These are phyloP conservation scores for Saccharomyces hybrid DNA, from an alignment of 1,139 yeast genomes.

Conservation along the genomic window DNA sequence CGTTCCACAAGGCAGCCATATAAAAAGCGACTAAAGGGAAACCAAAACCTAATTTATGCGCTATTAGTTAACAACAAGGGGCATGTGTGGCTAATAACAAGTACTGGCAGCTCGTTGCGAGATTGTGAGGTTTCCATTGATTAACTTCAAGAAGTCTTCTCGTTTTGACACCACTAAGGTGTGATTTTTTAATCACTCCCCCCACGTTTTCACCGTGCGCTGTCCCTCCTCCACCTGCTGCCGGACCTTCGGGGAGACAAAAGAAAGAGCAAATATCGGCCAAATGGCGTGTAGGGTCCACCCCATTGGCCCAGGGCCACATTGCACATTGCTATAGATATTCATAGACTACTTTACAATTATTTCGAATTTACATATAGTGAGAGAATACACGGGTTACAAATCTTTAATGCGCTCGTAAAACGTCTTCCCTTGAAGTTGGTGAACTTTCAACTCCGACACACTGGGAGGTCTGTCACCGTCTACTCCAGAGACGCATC, in stretches of 20 bases:
- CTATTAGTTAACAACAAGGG: neutral
- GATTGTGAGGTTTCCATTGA: neutral
- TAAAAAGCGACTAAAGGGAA: neutral
- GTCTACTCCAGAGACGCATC: slow-evolving; percentile 60
- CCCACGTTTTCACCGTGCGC: neutral
- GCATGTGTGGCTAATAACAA: neutral
- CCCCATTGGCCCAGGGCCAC: neutral
- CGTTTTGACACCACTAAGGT: neutral
- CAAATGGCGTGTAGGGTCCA: neutral
- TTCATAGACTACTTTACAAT: too few relatives aligned
- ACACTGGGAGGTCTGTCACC: slow-evolving; percentile 62
- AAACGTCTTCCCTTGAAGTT: slow-evolving; percentile 46
- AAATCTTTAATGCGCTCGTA: slow-evolving; percentile 10
- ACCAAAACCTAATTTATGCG: neutral
- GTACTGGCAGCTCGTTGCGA: neutral
- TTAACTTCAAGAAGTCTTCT: too few relatives aligned
- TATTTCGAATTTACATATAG: neutral
- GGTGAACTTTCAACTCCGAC: slow-evolving; percentile 53
- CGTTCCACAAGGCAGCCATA: neutral
- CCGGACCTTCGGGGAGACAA: neutral
- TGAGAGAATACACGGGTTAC: neutral
- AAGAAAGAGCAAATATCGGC: neutral
- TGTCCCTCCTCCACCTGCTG: neutral
- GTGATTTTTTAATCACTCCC: neutral
- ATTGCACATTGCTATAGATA: too few relatives aligned